Evolutionary conservation across 345 rosid species (phyloP).

Genomic region (Gossypium mustelinum): DNA sequence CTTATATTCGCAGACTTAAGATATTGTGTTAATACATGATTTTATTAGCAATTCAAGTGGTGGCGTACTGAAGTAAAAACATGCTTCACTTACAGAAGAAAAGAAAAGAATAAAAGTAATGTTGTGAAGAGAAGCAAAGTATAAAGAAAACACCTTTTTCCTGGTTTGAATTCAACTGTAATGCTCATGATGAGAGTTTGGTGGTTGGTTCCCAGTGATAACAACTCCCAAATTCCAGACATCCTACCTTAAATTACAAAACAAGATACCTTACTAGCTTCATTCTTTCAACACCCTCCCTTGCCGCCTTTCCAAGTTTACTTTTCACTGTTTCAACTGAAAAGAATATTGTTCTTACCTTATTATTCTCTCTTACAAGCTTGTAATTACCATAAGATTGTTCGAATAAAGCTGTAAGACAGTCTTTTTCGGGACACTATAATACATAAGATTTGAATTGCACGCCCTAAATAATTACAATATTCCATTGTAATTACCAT

Average conservation of each 20-base stretch:
- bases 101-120: neutral
- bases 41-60: no score
- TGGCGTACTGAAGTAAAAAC: neutral
- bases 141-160: neutral
- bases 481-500: no score
- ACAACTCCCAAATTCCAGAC: neutral
- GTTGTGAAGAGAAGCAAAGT: conserved; percentile 6
- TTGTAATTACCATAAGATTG: no score
- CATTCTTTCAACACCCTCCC: neutral
- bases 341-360: no score
- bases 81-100: neutral
- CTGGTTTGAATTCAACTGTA: neutral
- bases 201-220: neutral
- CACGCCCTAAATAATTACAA: no score
- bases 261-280: conserved; percentile 23
- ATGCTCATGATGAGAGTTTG: conserved; percentile 25
- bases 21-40: neutral
- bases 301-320: conserved; percentile 23
- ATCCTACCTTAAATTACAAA: conserved; percentile 35
- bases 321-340: conserved; percentile 12
- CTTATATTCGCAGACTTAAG: neutral
- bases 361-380: no score
- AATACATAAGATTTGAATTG: no score
- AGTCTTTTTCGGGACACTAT: no score
- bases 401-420: no score